Conservation (phyloP, 495 filamentous ascomycete species). For the Platismatia glauca region DNA sequence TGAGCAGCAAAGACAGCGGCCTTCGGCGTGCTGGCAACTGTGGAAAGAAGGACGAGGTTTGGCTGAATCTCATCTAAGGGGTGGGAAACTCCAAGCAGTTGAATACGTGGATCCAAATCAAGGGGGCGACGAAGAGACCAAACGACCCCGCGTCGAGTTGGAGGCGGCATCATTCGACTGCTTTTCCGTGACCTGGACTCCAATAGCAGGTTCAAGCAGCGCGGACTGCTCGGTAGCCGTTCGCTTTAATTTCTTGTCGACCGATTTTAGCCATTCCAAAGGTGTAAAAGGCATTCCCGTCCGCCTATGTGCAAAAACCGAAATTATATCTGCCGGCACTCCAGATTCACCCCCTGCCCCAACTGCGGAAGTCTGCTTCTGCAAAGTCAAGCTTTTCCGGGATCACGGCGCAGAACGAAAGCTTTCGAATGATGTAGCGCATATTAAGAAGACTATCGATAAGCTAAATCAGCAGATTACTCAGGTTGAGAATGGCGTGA, state of each 20-base stretch:
- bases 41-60: constrained; percentile 92
- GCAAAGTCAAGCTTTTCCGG: constrained; percentile 93
- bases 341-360: constrained; percentile 33
- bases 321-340: constrained; percentile 39
- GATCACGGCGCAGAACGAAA: constrained; percentile 96
- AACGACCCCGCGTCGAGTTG: constrained; percentile 64
- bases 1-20: constrained; percentile 74
- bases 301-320: constrained; percentile 82
- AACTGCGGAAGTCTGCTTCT: constrained; percentile 70
- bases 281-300: constrained; percentile 96
- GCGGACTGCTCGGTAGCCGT: constrained; percentile 75
- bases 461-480: constrained; percentile 87
- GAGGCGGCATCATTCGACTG: constrained; percentile 83
- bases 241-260: constrained; percentile 96
- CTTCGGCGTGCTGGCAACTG: constrained; percentile 80
- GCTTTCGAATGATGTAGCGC: constrained; percentile 84
- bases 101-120: constrained; percentile 81
- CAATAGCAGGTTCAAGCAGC: constrained; percentile 45
- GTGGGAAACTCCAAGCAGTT: constrained; percentile 80
- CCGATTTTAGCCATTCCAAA: constrained; percentile 96
- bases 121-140: constrained; percentile 57
- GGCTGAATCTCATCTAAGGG: constrained; percentile 81
- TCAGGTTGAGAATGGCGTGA: constrained; percentile 80
- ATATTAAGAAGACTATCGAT: constrained; percentile 88
- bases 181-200: constrained; percentile 82